phyloP scores from a whole-genome alignment of 2,329 filamentous ascomycete species.

The Clarireedia homoeocarpa region DNA sequence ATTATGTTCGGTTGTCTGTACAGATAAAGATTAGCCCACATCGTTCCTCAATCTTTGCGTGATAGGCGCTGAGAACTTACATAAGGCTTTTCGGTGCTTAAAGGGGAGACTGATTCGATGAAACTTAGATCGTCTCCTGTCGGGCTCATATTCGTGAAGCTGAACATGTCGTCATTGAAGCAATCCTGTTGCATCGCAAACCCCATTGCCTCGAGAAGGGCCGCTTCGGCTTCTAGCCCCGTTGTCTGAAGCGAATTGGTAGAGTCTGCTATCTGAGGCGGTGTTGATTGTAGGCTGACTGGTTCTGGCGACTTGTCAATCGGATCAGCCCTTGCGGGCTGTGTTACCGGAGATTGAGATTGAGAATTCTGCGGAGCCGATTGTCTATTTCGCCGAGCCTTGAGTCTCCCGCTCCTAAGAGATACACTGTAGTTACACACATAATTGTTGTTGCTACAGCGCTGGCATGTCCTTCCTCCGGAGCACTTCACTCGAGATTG shows the following conservation, averaged over 20 bases:
- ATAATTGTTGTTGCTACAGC: slow-evolving; percentile 1
- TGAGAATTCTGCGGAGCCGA: not conserved
- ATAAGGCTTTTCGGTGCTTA: not conserved
- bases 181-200: not conserved
- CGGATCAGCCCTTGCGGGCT: not conserved
- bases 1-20: not conserved
- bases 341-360: not conserved
- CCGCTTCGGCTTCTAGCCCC: not conserved
- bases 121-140: not conserved
- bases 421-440: not conserved
- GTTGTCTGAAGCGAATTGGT: not conserved
- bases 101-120: not conserved
- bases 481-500: not conserved
- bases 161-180: not conserved
- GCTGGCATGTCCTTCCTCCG: not conserved
- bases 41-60: not conserved
- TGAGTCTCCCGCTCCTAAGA: not conserved
- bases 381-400: not conserved
- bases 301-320: not conserved
- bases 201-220: not conserved
- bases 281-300: not conserved
- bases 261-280: not conserved
- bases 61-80: not conserved
- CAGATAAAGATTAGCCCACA: not conserved
- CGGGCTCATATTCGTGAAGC: not conserved